phyloP scores from a whole-genome alignment of 2,329 filamentous ascomycete species.

The Pyricularia pennisetigena region DNA sequence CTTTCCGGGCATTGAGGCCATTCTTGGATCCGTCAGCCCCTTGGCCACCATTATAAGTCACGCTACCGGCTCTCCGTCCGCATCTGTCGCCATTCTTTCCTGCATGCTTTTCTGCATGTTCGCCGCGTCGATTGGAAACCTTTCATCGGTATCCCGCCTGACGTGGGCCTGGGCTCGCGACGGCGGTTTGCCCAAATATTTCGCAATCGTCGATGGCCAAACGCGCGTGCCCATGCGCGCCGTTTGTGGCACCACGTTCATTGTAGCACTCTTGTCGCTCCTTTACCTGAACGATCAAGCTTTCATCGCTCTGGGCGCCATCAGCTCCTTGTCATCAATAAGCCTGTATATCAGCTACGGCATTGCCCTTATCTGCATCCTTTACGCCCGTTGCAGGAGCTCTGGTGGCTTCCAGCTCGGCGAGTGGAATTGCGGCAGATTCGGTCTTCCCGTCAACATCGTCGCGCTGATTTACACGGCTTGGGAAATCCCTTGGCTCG shows the following conservation, averaged over 20 bases:
- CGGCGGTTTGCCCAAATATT: not conserved
- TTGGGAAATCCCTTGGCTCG: conserved; percentile 9
- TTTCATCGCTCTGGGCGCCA: conserved; percentile 23
- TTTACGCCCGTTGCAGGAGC: conserved; percentile 6
- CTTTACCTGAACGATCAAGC: conserved; percentile 26
- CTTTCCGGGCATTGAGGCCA: conserved; percentile 26
- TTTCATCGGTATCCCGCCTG: not conserved
- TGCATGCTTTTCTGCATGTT: not conserved
- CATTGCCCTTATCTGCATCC: conserved; percentile 8
- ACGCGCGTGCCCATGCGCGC: not conserved
- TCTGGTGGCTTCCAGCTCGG: not conserved
- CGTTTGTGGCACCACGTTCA: not conserved
- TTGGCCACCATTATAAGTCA: conserved; percentile 26
- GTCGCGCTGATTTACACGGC: conserved; percentile 10
- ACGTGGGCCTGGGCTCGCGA: conserved; percentile 38
- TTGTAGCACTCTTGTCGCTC: not conserved
- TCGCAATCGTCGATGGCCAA: not conserved
- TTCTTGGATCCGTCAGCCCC: conserved; percentile 22
- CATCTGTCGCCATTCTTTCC: not conserved
- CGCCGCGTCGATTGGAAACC: not conserved
- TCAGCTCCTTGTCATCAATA: conserved; percentile 24
- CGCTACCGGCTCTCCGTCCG: not conserved
- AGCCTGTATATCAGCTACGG: conserved; percentile 10
- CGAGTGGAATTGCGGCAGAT: conserved; percentile 9
- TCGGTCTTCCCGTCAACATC: conserved; percentile 7